These are phyloP conservation scores for Xylaria sp. DNA, from an alignment of 2,329 filamentous ascomycete genomes.

Conservation along the genomic window DNA sequence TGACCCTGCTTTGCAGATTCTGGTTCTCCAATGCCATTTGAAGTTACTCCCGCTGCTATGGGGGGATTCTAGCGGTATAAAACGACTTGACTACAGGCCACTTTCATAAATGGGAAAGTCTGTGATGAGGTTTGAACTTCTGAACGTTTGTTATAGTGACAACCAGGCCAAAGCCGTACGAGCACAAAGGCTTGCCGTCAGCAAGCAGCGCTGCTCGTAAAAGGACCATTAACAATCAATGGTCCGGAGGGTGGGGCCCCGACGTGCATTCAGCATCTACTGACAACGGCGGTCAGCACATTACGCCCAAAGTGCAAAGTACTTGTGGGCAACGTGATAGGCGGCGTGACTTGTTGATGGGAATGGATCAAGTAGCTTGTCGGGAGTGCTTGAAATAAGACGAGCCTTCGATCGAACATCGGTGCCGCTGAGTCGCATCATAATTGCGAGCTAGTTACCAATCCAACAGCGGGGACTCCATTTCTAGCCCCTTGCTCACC, in stretches of 20 bases:
- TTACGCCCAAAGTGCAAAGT: slow-evolving; percentile 29
- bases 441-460: background rate
- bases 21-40: slow-evolving; percentile 1
- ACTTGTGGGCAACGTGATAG: slow-evolving; percentile 10
- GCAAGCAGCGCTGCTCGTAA: slow-evolving; percentile 45
- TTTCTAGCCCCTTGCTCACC: slow-evolving; percentile 43
- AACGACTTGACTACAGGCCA: background rate
- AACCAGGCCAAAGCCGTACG: background rate
- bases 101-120: slow-evolving; percentile 3
- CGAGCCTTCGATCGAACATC: slow-evolving; percentile 12
- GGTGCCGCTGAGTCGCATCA: slow-evolving; percentile 15
- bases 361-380: background rate
- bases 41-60: background rate
- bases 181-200: slow-evolving; percentile 38
- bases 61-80: background rate
- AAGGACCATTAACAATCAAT: slow-evolving; percentile 40
- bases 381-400: slow-evolving; percentile 6
- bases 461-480: slow-evolving; percentile 2
- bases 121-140: background rate
- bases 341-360: background rate
- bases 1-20: background rate
- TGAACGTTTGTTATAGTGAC: slow-evolving; percentile 8
- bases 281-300: slow-evolving; percentile 20
- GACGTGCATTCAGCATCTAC: slow-evolving; percentile 23
- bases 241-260: slow-evolving; percentile 24